Base-by-base conservation (phyloP, 306 rosid genomes). In the Cicer judaicum region DNA sequence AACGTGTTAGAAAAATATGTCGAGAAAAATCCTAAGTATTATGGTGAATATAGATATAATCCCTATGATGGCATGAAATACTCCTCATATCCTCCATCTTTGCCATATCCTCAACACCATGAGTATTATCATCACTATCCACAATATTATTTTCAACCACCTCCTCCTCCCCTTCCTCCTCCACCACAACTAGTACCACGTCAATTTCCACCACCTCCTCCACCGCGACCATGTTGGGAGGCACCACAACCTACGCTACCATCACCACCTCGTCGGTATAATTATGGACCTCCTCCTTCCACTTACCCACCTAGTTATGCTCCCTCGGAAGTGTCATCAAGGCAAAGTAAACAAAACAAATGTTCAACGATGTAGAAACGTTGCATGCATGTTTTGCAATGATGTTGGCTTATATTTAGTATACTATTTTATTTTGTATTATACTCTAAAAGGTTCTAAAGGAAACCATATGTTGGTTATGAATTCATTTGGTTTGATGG, bases 281-380 rank as follows among this genome's bases (percentile, higher is more conserved):
- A 67, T 2, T 10, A 34, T 60, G 43, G 59, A 21, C 78, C 56
- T 54, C 71, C 63, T 57, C 75, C 48, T 60, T 10, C 55, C 39
- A 1, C 78, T 53, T 7, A 10, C 8, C 10, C 69, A 2, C 47
- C 46, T 64, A 19, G 11, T 11, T 16, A 59, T 14, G 6, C 0
- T 19, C 21, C 21, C 0, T 49, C 3, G 12, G 70, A 21, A 48
- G 12, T 6, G 49, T n/a, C 61, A 46, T 9, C 40, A 5, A 10
- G 3, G 5, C 40, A 40, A 5, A 16, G 5, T 4, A 39, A 24
- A 49, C 44, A 14, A 40, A 70, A 44, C 14, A 7, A 13, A 7
- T 79, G 79, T 19, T 48, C 67, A 61, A 14, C 79, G 10, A 70
- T 79, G 84, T 79, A 60, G 82, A 47, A 44, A 7, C 29, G 12